phyloP scores from a whole-genome alignment of 805 yeast genomes.

The Pichia ethanolica region DNA sequence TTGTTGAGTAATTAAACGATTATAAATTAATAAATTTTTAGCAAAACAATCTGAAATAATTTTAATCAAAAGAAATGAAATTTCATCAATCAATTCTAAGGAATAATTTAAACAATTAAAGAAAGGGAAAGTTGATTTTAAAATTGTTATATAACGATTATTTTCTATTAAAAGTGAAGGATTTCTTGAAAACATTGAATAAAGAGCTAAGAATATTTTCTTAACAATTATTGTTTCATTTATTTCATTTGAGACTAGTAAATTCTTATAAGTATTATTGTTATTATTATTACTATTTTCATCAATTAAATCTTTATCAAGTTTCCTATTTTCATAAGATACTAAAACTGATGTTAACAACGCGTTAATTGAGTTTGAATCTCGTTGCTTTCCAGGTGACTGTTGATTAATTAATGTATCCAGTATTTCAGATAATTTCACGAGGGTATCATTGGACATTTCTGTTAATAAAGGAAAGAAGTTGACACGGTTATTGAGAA shows the following conservation, averaged over 20 bases:
- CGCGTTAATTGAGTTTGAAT: slow-evolving; percentile 25
- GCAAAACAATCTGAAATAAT: slow-evolving; percentile 15
- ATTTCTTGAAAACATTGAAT: slow-evolving; percentile 17
- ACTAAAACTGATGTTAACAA: slow-evolving; percentile 24
- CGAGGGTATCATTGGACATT: slow-evolving; percentile 14
- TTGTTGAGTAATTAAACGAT: slow-evolving; percentile 17
- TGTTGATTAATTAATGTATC: slow-evolving; percentile 23
- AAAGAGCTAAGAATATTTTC: slow-evolving; percentile 25
- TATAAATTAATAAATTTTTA: slow-evolving; percentile 18
- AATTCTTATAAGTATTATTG: no score
- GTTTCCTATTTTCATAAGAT: slow-evolving; percentile 15
- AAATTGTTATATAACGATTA: slow-evolving; percentile 2
- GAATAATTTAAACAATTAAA: slow-evolving; percentile 21
- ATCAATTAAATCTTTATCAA: slow-evolving; percentile 10
- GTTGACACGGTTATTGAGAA: no score
- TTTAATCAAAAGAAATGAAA: slow-evolving; percentile 18
- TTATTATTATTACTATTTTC: no score
- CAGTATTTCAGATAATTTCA: slow-evolving; percentile 21
- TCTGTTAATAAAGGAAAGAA: no score
- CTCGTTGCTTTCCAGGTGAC: slow-evolving; percentile 20
- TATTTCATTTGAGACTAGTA: neutral
- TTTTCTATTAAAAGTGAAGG: slow-evolving; percentile 22
- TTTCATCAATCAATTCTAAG: slow-evolving; percentile 16
- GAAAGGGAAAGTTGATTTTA: slow-evolving; percentile 17
- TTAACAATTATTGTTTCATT: neutral